Base-by-base conservation (phyloP, 2,329 filamentous ascomycete species). In the Sclerotinia minor region DNA sequence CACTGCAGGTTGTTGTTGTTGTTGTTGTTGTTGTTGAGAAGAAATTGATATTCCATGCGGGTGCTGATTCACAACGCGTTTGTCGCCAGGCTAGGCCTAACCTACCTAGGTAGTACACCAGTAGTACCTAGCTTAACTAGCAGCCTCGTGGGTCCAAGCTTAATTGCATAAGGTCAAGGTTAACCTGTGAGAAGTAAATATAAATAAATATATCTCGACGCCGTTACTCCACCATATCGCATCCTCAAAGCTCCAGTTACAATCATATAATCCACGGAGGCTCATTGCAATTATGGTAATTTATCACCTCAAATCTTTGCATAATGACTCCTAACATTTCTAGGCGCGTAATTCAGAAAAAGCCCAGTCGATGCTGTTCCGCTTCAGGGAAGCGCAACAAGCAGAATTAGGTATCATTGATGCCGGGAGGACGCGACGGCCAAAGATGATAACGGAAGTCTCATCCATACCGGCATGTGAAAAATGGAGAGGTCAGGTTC, bases 341-440 rank as follows among this genome's bases (percentile, higher is more conserved):
- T 24, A 93, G 94, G 94, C 94, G 77, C 94, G 94, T 78, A 97
- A 98, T 80, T 94, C 92, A 57, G 94, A 98, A 85, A 99, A 98
- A 81, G 94, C 95, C 76, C 95, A 99, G 84, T 97, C 94, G 59
- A 99, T 99, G 94, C 94, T 99, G 80, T 99, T 97, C 83, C 94
- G 95, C 84, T 99, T 99, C 84, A 92, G 95, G 79, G 95, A 96
- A 77, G 92, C 94, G 75, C 95, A 98, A 86, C 94, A 94, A 73
- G 92, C 93, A 72, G 94, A 97, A 81, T 86, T 97, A 59, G 94
- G 94, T 77, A 97, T 98, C 79, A 92, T 99, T 80, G 94, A 98
- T 83, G 91, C 91, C 38, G 91, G 92, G 69, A 92, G 94, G 70
- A 90, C 92, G 11, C 92, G 94, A 15, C 92, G 95, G 2, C 95